Conservation (phyloP, 208 protist genomes). For the Polymyxa betae region DNA sequence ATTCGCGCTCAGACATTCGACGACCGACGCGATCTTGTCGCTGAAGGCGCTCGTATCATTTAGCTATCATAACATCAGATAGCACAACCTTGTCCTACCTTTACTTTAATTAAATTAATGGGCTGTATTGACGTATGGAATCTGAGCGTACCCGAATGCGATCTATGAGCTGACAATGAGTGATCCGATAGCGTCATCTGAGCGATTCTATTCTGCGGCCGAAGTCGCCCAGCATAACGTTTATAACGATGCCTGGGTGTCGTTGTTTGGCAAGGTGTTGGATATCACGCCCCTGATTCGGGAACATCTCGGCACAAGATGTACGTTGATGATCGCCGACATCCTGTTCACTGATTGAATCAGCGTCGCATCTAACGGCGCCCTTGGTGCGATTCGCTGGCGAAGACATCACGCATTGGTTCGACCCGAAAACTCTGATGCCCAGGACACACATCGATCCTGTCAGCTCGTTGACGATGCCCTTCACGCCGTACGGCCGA, state of each 20-base stretch:
- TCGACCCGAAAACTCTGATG: constrained; percentile 61
- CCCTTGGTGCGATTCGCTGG: constrained; percentile 63
- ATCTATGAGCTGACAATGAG: too few species aligned
- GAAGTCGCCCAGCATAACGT: constrained; percentile 55
- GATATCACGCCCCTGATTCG: constrained; percentile 37
- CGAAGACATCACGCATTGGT: constrained; percentile 70
- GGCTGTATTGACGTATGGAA: too few species aligned
- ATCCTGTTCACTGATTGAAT: background rate
- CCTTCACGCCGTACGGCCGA: constrained; percentile 62
- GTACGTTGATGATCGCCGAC: background rate
- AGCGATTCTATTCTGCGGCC: constrained; percentile 47
- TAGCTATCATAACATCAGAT: too few species aligned
- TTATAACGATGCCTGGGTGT: constrained; percentile 56
- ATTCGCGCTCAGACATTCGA: too few species aligned
- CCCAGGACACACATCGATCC: constrained; percentile 62
- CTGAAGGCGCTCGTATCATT: too few species aligned
- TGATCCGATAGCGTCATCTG: background rate
- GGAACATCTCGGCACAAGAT: background rate
- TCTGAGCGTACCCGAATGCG: too few species aligned
- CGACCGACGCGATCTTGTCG: too few species aligned
- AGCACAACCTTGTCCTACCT: too few species aligned
- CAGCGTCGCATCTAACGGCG: constrained; percentile 48
- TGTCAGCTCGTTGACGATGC: constrained; percentile 28
- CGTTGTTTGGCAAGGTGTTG: constrained; percentile 59
- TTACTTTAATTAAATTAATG: too few species aligned